phyloP scores from a whole-genome alignment of 1,284 basidiomycete species.

The Pseudozyma pruni region DNA sequence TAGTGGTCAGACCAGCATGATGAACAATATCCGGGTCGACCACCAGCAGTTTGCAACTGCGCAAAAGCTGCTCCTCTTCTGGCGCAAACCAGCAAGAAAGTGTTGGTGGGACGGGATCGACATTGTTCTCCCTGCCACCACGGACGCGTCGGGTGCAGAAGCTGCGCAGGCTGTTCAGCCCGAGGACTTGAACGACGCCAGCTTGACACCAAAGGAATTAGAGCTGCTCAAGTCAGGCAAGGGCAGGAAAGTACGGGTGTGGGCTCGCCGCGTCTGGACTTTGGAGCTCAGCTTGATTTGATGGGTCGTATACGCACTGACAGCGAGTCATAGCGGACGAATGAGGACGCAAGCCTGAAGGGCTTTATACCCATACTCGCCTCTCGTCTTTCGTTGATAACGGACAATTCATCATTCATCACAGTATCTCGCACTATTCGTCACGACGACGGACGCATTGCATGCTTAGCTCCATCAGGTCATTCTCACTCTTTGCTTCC shows the following conservation, averaged over 20 bases:
- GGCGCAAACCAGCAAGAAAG: constrained; percentile 98
- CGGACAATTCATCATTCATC: not conserved
- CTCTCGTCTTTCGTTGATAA: not conserved
- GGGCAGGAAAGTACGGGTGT: constrained; percentile 72
- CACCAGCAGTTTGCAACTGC: constrained; percentile 94
- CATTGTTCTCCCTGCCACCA: constrained; percentile 75
- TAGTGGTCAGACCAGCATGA: constrained; percentile 61
- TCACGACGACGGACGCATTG: not conserved
- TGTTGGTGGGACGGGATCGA: constrained; percentile 99
- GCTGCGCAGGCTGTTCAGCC: constrained; percentile 4
- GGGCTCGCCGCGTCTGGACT: constrained; percentile 98
- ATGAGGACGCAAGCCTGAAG: constrained; percentile 10
- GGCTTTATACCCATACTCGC: constrained; percentile 29
- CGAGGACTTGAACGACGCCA: constrained; percentile 34
- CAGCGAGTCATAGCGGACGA: not conserved
- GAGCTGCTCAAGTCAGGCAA: constrained; percentile 59
- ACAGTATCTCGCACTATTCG: not conserved
- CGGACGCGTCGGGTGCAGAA: constrained; percentile 7
- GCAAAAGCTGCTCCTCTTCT: constrained; percentile 96
- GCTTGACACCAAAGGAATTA: constrained; percentile 57
- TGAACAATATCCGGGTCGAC: constrained; percentile 75
- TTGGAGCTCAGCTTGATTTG: constrained; percentile 89
- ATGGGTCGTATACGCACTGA: not conserved
- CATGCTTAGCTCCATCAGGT: not conserved
- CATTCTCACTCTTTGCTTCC: not conserved